These are phyloP conservation scores for Ceratocystis cacaofunesta DNA, from an alignment of 2,329 filamentous ascomycete genomes.

Conservation along the genomic window DNA sequence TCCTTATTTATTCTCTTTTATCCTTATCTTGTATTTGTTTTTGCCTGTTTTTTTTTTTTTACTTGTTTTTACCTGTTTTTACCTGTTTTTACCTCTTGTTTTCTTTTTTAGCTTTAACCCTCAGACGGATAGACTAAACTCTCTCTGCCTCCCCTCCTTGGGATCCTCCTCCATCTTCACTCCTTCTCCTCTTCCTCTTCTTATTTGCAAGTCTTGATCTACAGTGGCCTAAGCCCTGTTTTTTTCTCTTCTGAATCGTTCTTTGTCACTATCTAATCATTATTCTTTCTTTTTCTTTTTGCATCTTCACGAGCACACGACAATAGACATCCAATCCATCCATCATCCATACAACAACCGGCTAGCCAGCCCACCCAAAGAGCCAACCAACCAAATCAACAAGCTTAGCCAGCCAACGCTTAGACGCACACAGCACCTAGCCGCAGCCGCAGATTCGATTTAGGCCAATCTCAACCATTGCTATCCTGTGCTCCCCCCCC, in stretches of 20 bases:
- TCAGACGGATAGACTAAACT: too few relatives aligned
- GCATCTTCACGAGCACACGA: not conserved
- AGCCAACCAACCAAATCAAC: not conserved
- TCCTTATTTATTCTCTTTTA: not conserved
- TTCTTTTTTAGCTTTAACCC: not conserved
- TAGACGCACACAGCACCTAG: not conserved
- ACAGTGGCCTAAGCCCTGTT: conserved; percentile 8
- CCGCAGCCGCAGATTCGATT: not conserved
- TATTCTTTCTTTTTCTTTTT: conserved; percentile 3
- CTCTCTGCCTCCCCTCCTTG: not conserved
- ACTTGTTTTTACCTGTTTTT: too few relatives aligned
- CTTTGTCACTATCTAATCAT: not conserved
- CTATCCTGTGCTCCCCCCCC: not conserved
- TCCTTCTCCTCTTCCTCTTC: not conserved
- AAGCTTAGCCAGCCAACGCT: not conserved
- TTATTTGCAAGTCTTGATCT: conserved; percentile 1
- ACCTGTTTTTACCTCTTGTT: not conserved
- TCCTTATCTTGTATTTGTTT: too few relatives aligned
- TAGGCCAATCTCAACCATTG: not conserved
- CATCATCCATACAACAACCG: not conserved
- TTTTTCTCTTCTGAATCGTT: not conserved
- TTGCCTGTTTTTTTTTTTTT: too few relatives aligned
- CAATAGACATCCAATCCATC: not conserved
- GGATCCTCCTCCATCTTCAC: not conserved
- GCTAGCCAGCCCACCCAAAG: not conserved